These are phyloP conservation scores for Taiwanofungus camphoratus DNA, from an alignment of 1,284 basidiomycete genomes.

Conservation along the genomic window DNA sequence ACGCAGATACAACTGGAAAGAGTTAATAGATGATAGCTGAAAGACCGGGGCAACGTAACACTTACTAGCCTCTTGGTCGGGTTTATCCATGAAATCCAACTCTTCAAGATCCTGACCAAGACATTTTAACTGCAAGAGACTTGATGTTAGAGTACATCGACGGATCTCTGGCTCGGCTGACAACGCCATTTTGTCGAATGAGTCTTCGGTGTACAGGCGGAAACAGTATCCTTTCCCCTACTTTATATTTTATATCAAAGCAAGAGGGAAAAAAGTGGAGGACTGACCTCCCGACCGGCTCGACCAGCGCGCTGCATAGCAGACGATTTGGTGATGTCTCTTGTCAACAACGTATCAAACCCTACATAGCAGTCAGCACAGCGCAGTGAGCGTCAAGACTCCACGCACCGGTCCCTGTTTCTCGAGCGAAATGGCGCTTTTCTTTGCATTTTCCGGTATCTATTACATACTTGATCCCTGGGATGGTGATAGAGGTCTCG, in stretches of 20 bases:
- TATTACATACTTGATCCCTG: slow-evolving; percentile 92
- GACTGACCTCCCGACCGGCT: slow-evolving; percentile 77
- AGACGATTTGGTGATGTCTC: slow-evolving; percentile 84
- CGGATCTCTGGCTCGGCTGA: slow-evolving; percentile 85
- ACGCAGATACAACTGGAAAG: slow-evolving; percentile 55
- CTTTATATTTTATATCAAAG: not conserved
- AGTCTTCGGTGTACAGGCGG: slow-evolving; percentile 81
- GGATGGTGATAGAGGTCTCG: slow-evolving; percentile 98
- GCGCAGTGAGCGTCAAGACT: too few species aligned
- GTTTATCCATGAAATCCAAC: slow-evolving; percentile 83
- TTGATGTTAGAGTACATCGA: slow-evolving; percentile 78
- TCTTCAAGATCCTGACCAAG: slow-evolving; percentile 74
- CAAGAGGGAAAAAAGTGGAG: slow-evolving; percentile 3
- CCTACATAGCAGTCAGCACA: slow-evolving; percentile 37
- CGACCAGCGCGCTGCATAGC: slow-evolving; percentile 86
- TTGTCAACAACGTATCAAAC: slow-evolving; percentile 84
- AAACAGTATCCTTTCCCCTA: slow-evolving; percentile 81
- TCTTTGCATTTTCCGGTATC: slow-evolving; percentile 96
- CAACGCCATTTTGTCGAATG: slow-evolving; percentile 60
- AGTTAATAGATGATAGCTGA: not conserved
- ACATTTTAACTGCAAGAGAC: slow-evolving; percentile 80
- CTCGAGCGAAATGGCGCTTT: slow-evolving; percentile 74
- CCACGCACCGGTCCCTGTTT: slow-evolving; percentile 61
- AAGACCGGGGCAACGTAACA: slow-evolving; percentile 5
- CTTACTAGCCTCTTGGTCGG: slow-evolving; percentile 66